A percentile compares a stretch with the other conserved stretches of the same genome.
phyloP scores from a whole-genome alignment of 2,329 filamentous ascomycete genomes.

The Pseudopyrenochaeta lycopersici region DNA sequence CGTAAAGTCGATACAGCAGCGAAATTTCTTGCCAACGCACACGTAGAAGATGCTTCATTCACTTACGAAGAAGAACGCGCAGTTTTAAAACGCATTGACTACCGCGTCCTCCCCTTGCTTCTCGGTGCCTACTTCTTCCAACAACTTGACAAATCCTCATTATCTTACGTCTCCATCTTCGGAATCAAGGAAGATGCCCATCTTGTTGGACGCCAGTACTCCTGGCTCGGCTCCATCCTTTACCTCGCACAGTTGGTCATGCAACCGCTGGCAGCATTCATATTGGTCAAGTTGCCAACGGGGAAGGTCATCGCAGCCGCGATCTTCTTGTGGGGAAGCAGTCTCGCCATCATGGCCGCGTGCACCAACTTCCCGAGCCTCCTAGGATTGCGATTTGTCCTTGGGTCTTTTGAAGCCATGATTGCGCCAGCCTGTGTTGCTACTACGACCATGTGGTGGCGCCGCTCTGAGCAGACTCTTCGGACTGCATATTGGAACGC shows the following conservation, averaged over 20 bases:
- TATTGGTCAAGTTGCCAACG: slow-evolving; percentile 67
- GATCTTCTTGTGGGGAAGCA: slow-evolving; percentile 60
- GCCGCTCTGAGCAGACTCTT: slow-evolving; percentile 65
- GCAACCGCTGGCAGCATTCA: slow-evolving; percentile 60
- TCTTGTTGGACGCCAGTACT: slow-evolving; percentile 60
- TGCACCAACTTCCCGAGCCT: slow-evolving; percentile 54
- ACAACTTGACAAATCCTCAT: slow-evolving; percentile 60
- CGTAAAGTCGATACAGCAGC: slow-evolving; percentile 54
- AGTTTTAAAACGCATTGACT: slow-evolving; percentile 60
- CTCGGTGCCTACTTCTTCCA: slow-evolving; percentile 69
- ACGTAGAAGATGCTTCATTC: slow-evolving; percentile 51
- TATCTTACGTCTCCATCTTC: slow-evolving; percentile 60
- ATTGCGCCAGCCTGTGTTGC: slow-evolving; percentile 63
- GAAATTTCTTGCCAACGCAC: slow-evolving; percentile 54
- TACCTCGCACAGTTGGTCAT: slow-evolving; percentile 65
- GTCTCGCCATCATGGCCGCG: slow-evolving; percentile 63
- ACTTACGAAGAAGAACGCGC: slow-evolving; percentile 62
- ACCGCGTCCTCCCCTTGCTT: slow-evolving; percentile 62
- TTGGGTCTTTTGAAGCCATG: slow-evolving; percentile 50
- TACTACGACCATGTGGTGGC: slow-evolving; percentile 69
- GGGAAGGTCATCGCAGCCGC: slow-evolving; percentile 65
- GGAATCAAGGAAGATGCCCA: slow-evolving; percentile 59
- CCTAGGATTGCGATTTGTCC: slow-evolving; percentile 50
- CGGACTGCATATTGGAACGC: slow-evolving; percentile 66
- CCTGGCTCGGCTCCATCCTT: slow-evolving; percentile 69